These are phyloP conservation scores for Aspergillus coremiiformis DNA, from an alignment of 495 filamentous ascomycete species.

Conservation along the genomic window DNA sequence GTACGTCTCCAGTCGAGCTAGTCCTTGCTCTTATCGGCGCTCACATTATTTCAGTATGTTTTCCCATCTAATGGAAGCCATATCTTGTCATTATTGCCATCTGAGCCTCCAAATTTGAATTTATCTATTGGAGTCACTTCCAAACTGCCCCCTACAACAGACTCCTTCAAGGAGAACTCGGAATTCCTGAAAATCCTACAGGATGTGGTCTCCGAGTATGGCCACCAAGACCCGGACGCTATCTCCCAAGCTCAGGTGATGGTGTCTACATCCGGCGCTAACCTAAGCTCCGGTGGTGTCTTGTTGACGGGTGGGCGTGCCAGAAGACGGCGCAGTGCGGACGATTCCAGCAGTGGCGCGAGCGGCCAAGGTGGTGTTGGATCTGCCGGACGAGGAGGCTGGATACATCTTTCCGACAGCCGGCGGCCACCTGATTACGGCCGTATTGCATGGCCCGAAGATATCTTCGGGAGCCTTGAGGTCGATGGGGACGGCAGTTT, in stretches of 20 bases:
- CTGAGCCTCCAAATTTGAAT: conserved; percentile 56
- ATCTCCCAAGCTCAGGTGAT: conserved; percentile 71
- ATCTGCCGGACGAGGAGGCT: conserved; percentile 75
- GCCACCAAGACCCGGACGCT: conserved; percentile 62
- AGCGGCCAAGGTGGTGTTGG: conserved; percentile 78
- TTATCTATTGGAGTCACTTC: conserved; percentile 72
- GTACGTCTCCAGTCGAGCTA: conserved; percentile 24
- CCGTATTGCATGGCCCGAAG: conserved; percentile 79
- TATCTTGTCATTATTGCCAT: conserved; percentile 69
- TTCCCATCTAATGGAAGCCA: conserved; percentile 45
- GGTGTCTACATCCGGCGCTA: conserved; percentile 68
- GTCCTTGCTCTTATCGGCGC: not conserved
- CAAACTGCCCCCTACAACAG: conserved; percentile 65
- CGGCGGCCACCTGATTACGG: conserved; percentile 85
- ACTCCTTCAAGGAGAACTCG: conserved; percentile 69
- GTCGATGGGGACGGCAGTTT: conserved; percentile 74
- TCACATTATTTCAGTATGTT: conserved; percentile 56
- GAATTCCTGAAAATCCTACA: conserved; percentile 70
- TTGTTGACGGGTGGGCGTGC: conserved; percentile 46
- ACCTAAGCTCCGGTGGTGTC: conserved; percentile 56
- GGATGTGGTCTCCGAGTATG: conserved; percentile 61
- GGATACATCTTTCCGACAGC: conserved; percentile 78
- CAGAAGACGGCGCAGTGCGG: conserved; percentile 34
- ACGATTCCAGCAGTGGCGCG: conserved; percentile 63
- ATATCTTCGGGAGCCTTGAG: conserved; percentile 90